Conservation (phyloP, 2,329 filamentous ascomycete genomes). For the Didymella segeticola region DNA sequence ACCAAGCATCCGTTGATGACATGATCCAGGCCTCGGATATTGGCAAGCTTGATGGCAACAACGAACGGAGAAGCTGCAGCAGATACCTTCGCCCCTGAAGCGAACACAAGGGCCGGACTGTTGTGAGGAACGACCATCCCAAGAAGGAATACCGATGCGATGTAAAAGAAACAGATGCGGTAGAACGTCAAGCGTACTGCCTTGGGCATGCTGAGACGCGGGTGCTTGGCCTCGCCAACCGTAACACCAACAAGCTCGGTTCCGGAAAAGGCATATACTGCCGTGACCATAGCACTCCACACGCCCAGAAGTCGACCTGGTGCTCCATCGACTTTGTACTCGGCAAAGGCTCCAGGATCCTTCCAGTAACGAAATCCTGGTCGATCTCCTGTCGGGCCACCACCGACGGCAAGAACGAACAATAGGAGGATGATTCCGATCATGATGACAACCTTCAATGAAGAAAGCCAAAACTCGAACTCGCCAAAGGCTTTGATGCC, state of each 20-base stretch:
- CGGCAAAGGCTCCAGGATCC: conserved; percentile 60
- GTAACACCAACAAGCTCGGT: conserved; percentile 80
- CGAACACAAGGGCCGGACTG: conserved; percentile 26
- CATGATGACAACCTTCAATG: conserved; percentile 40
- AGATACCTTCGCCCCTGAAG: not conserved
- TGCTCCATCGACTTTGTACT: conserved; percentile 54
- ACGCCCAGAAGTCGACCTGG: conserved; percentile 72
- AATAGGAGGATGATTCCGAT: conserved; percentile 6
- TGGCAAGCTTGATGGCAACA: conserved; percentile 54
- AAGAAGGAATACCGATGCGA: conserved; percentile 49
- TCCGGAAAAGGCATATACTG: conserved; percentile 77
- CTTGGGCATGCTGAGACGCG: conserved; percentile 82
- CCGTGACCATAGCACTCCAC: conserved; percentile 77
- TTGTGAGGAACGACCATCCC: conserved; percentile 49
- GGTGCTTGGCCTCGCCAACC: conserved; percentile 79
- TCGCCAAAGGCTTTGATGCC: no score
- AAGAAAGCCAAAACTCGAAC: no score
- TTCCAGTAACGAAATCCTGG: conserved; percentile 70
- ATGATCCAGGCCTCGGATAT: conserved; percentile 46
- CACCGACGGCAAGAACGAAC: conserved; percentile 13
- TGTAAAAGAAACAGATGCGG: conserved; percentile 72
- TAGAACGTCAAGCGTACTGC: conserved; percentile 96
- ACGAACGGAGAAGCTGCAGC: conserved; percentile 56
- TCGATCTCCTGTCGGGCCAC: conserved; percentile 4
- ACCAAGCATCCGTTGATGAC: conserved; percentile 34